Percentiles rank a stretch among this genome's conserved stretches.
phyloP scores from a whole-genome alignment of 441 rosid genomes.

The Heliophila coronopifolia region DNA sequence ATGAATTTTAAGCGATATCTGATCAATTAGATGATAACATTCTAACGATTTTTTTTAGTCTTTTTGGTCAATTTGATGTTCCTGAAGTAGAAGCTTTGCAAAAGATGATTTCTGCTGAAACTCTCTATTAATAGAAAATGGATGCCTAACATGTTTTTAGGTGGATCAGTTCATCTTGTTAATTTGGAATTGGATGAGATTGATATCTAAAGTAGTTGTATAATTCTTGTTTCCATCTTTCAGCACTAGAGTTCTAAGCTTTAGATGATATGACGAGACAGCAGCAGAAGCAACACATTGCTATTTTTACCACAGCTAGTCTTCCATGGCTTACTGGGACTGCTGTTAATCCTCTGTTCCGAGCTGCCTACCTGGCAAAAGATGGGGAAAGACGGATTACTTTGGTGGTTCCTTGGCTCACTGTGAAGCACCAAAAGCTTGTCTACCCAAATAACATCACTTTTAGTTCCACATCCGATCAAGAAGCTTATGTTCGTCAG shows the following conservation, averaged over 20 bases:
- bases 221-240: not conserved
- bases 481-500: slow-evolving; percentile 54
- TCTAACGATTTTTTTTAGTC: not conserved
- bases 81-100: not conserved
- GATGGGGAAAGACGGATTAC: slow-evolving; percentile 57
- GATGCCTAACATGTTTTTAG: not conserved
- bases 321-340: slow-evolving; percentile 99
- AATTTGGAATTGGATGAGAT: not conserved
- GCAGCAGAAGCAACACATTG: slow-evolving; percentile 56
- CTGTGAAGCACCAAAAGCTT: slow-evolving; percentile 58
- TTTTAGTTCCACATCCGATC: slow-evolving; percentile 64
- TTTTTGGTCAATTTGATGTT: not conserved
- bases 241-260: not conserved
- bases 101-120: not conserved
- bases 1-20: too few relatives aligned
- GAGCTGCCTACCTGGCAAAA: slow-evolving; percentile 85
- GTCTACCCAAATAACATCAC: slow-evolving; percentile 59
- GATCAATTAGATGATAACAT: not conserved
- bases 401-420: slow-evolving; percentile 92
- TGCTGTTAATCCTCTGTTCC: slow-evolving; percentile 89
- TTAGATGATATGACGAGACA: slow-evolving; percentile 45
- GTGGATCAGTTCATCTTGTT: not conserved
- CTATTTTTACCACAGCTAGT: slow-evolving; percentile 87
- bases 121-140: not conserved
- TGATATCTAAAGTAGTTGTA: not conserved